Base-by-base conservation (phyloP, 2,329 filamentous ascomycete species). In the Aspergillus viridinutans region DNA sequence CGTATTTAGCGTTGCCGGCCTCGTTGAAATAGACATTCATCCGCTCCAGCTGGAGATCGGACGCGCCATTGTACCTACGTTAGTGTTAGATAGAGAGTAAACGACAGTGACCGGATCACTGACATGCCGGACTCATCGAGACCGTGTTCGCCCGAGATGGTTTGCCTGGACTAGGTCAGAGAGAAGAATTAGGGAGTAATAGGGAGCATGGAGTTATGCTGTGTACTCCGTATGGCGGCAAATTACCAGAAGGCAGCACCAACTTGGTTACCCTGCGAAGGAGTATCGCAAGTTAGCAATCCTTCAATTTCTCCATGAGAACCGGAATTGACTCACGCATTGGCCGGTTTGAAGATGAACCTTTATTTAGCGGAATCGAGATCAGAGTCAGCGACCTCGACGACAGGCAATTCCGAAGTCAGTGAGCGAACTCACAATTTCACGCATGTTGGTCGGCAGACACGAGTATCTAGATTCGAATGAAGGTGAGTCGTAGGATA, bases 21-120 rank as follows among this genome's bases (percentile, higher is more conserved):
- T 96, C 92, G 80, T 91, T 92, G 89, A 97, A 97, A 87, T 97
- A 97, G 79, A 97, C 93, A 80, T 92, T 99, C 92, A 99, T 96
- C 75, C 94, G 92, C 90, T 99, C 94, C 70, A 97, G 88, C 86
- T 99, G 94, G 77, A 97, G 92, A 81, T 97, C 94, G 48, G 93
- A 97, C 69, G 90, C 92, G 76, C 94, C 94, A 80, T 95, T 95
- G 87, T 97, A 97, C 71, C 90, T 94, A 69, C 72, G 26, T 51
- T 49, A 6, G 45, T 47, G 45, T 32, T 49, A 21, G 45, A 28
- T 3, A 40, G 10, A 47, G 53, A 35, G 52, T 49, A 57, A 42
- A 40, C 43, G 42, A 29, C 45, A 47, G 56, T 48, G 58, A 51
- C 61, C 40, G 40, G n/a, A 23, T 10, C 55, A 88, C 90, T 78